Percentiles rank a stretch among this genome's conserved stretches.
phyloP scores from a whole-genome alignment of 2,329 filamentous ascomycete genomes.

The Huntiella savannae region DNA sequence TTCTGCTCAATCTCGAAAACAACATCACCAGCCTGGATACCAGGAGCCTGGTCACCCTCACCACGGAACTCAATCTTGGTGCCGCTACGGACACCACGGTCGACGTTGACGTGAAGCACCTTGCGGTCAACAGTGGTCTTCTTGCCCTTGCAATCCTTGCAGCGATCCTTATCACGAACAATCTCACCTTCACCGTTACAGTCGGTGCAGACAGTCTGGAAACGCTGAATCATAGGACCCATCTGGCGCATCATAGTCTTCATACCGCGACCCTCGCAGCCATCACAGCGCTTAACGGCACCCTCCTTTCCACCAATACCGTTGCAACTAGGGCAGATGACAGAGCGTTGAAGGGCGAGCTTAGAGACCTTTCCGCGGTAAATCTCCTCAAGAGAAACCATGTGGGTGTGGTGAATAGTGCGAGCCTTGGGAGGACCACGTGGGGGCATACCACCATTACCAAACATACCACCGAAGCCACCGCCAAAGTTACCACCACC shows the following conservation, averaged over 20 bases:
- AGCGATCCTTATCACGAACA: slow-evolving; percentile 91
- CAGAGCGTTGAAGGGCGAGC: slow-evolving; percentile 86
- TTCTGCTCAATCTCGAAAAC: slow-evolving; percentile 99
- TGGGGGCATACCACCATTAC: slow-evolving; percentile 63
- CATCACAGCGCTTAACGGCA: slow-evolving; percentile 78
- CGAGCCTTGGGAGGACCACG: slow-evolving; percentile 73
- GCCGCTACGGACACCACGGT: slow-evolving; percentile 79
- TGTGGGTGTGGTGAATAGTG: slow-evolving; percentile 96
- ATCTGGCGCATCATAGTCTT: slow-evolving; percentile 99
- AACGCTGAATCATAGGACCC: slow-evolving; percentile 99
- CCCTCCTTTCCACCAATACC: slow-evolving; percentile 93
- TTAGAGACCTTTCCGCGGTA: slow-evolving; percentile 97
- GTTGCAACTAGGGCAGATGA: slow-evolving; percentile 89
- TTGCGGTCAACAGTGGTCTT: slow-evolving; percentile 96
- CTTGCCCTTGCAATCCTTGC: slow-evolving; percentile 92
- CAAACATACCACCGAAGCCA: slow-evolving; percentile 34
- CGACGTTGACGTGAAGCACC: slow-evolving; percentile 94
- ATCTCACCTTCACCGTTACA: slow-evolving; percentile 95
- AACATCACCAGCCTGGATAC: slow-evolving; percentile 84
- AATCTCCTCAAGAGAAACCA: slow-evolving; percentile 92
- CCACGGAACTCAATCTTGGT: slow-evolving; percentile 95
- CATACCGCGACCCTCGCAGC: slow-evolving; percentile 89
- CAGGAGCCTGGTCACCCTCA: slow-evolving; percentile 89
- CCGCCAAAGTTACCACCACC: slow-evolving; percentile 53
- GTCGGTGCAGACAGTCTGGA: slow-evolving; percentile 97